These are phyloP conservation scores for Talaromyces stipitatus DNA, from an alignment of 495 filamentous ascomycete species.

Conservation along the genomic window DNA sequence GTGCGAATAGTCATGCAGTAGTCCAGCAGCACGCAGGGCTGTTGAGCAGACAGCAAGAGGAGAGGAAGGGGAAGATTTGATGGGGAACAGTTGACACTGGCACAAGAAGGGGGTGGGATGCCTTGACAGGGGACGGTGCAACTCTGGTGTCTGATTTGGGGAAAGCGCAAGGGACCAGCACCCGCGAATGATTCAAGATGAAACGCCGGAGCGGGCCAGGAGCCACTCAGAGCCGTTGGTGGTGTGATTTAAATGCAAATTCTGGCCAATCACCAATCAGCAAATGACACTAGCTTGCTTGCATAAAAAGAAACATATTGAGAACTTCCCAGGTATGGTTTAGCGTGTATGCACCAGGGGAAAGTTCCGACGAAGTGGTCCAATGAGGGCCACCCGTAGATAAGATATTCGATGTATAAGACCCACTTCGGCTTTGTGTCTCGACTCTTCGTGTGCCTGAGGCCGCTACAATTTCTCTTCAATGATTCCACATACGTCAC, in stretches of 20 bases:
- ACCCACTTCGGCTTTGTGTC: not conserved
- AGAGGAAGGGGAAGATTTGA: no score
- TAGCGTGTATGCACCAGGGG: not conserved
- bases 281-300: not conserved
- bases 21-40: not conserved
- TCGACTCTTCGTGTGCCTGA: not conserved
- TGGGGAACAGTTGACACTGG: slow-evolving; percentile 1
- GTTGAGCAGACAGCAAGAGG: slow-evolving; percentile 14
- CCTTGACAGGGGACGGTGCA: not conserved
- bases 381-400: not conserved
- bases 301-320: not conserved
- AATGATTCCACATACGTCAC: not conserved
- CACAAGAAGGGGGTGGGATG: slow-evolving; percentile 3
- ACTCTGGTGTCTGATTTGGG: not conserved
- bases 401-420: not conserved
- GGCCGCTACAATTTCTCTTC: not conserved
- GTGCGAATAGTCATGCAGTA: not conserved
- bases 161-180: slow-evolving; percentile 3
- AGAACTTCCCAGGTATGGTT: not conserved
- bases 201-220: not conserved
- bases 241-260: no score
- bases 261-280: not conserved
- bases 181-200: not conserved
- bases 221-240: no score
- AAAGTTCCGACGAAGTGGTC: not conserved